Evolutionary conservation across 148 eudicot species (phyloP).

Genomic region (Persicaria maculosa): DNA sequence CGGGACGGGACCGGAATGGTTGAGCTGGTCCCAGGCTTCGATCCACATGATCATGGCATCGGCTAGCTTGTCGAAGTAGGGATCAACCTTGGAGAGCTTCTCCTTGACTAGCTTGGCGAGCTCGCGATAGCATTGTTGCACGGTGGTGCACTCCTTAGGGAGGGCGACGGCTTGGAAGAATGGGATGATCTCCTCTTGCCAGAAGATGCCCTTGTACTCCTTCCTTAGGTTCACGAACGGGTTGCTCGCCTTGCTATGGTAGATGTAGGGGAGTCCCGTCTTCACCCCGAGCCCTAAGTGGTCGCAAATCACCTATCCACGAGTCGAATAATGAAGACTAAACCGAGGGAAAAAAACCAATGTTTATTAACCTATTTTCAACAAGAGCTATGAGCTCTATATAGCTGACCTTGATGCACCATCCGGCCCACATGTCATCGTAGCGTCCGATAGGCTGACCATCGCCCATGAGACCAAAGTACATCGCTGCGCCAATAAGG

Average conservation of each 20-base stretch:
- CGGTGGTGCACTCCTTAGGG: conserved; percentile 50
- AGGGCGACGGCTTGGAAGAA: conserved; percentile 49
- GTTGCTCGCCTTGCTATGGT: conserved; percentile 63
- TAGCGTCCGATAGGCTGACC: conserved; percentile 72
- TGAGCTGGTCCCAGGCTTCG: conserved; percentile 61
- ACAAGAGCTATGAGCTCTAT: background rate
- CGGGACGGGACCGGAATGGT: conserved; percentile 24
- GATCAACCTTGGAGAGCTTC: conserved; percentile 43
- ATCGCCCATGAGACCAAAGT: conserved; percentile 72
- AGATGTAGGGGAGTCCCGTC: conserved; percentile 57
- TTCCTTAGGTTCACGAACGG: conserved; percentile 52
- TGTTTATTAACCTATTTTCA: background rate
- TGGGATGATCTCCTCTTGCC: conserved; percentile 69
- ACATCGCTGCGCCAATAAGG: conserved; percentile 62
- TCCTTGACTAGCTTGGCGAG: conserved; percentile 52
- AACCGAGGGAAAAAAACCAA: too few species aligned
- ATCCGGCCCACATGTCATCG: conserved; percentile 71
- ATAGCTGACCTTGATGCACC: conserved; percentile 43
- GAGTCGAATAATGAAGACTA: too few species aligned
- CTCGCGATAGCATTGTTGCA: conserved; percentile 52
- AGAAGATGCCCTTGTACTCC: conserved; percentile 17
- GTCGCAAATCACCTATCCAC: conserved; percentile 40
- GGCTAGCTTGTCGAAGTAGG: conserved; percentile 51
- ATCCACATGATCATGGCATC: conserved; percentile 69
- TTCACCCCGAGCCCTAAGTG: conserved; percentile 55